These are phyloP conservation scores for Malassezia japonica DNA, from an alignment of 1,284 basidiomycete genomes.

Conservation along the genomic window DNA sequence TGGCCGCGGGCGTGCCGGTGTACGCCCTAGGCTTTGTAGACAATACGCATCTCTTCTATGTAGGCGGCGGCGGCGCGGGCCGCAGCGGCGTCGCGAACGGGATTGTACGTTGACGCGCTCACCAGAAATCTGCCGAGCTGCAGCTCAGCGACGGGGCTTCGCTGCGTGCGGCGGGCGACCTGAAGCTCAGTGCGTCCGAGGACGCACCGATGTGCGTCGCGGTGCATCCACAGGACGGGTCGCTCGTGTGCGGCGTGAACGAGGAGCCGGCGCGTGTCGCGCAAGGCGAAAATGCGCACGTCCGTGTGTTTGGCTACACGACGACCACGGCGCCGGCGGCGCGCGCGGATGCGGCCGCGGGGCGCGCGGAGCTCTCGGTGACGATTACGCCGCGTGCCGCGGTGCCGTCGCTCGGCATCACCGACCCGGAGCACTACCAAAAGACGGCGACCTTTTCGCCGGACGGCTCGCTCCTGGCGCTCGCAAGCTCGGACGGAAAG, in stretches of 20 bases:
- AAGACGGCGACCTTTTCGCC: conserved; percentile 31
- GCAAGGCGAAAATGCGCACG: conserved; percentile 23
- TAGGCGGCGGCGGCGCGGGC: conserved; percentile 41
- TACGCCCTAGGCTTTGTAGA: conserved; percentile 38
- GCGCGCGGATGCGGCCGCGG: conserved; percentile 2
- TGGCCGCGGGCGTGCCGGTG: conserved; percentile 32
- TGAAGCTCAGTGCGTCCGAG: conserved; percentile 34
- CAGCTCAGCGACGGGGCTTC: not conserved
- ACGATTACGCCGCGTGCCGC: not conserved
- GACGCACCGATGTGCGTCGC: conserved; percentile 46
- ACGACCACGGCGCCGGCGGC: not conserved
- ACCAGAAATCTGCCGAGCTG: not conserved
- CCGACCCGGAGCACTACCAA: conserved; percentile 31
- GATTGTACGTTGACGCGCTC: conserved; percentile 21
- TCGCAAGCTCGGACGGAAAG: conserved; percentile 34
- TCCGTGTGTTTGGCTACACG: conserved; percentile 32
- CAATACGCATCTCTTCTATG: conserved; percentile 34
- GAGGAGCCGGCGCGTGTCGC: conserved; percentile 20
- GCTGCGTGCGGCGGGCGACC: conserved; percentile 15
- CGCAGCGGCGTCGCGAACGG: conserved; percentile 40
- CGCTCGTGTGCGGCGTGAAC: conserved; percentile 41
- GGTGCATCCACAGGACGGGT: conserved; percentile 14
- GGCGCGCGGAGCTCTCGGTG: not conserved
- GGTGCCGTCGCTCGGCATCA: conserved; percentile 19
- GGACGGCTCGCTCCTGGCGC: conserved; percentile 29